Conservation (phyloP, 495 filamentous ascomycete species). For the Penicillium ucsense region DNA sequence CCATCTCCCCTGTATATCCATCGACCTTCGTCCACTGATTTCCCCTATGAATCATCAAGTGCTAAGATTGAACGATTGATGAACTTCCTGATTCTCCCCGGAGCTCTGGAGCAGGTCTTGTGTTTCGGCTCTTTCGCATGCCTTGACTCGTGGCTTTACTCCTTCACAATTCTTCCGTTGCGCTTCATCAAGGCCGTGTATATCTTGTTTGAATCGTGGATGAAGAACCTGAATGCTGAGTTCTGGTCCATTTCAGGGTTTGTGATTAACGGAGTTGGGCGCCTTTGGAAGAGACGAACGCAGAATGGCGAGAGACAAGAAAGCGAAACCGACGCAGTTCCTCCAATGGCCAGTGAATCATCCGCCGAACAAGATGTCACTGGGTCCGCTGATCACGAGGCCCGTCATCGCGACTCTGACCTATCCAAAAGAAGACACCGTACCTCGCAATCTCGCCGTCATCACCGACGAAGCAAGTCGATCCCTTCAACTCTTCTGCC, state of each 20-base stretch:
- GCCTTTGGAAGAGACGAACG: slow-evolving; percentile 61
- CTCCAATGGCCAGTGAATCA: slow-evolving; percentile 8
- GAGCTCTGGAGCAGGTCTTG: slow-evolving; percentile 73
- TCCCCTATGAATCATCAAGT: slow-evolving; percentile 92
- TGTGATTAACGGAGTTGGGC: slow-evolving; percentile 61
- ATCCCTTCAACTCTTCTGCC: slow-evolving; percentile 73
- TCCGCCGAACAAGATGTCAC: slow-evolving; percentile 4
- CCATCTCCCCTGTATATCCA: slow-evolving; percentile 87
- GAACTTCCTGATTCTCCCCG: slow-evolving; percentile 78
- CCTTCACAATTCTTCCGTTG: slow-evolving; percentile 88
- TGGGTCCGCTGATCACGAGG: slow-evolving; percentile 14
- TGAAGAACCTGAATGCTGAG: slow-evolving; percentile 53
- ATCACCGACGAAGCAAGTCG: slow-evolving; percentile 71
- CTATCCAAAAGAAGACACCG: slow-evolving; percentile 21
- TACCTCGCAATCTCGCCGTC: slow-evolving; percentile 21
- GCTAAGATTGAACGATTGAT: slow-evolving; percentile 88
- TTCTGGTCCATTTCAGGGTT: slow-evolving; percentile 57
- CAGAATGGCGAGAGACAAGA: slow-evolving; percentile 13
- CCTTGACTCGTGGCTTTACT: slow-evolving; percentile 94
- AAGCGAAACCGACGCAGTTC: slow-evolving; percentile 18
- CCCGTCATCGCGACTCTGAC: slow-evolving; percentile 12
- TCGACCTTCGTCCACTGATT: slow-evolving; percentile 58
- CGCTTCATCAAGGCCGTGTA: slow-evolving; percentile 77
- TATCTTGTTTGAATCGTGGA: slow-evolving; percentile 67
- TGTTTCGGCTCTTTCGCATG: slow-evolving; percentile 84